These are phyloP conservation scores for Bryopsis sp. DNA, from an alignment of 139 green algal species.

Conservation along the genomic window DNA sequence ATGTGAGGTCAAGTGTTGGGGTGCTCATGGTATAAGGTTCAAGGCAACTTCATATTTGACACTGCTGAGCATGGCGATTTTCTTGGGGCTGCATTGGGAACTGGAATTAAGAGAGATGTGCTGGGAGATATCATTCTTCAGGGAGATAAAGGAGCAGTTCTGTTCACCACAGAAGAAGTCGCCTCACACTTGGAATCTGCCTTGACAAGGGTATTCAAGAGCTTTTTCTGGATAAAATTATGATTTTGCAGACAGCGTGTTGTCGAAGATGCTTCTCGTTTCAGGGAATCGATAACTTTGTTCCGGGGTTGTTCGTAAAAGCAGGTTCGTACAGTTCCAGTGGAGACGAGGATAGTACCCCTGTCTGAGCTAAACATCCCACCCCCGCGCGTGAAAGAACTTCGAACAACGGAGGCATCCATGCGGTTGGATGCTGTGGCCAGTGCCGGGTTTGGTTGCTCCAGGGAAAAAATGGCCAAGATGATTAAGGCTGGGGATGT, in stretches of 20 bases:
- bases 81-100: background rate
- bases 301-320: background rate
- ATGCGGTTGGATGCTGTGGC: slow-evolving; percentile 69
- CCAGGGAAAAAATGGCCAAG: slow-evolving; percentile 60
- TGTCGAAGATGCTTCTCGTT: too few species aligned
- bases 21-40: too few species aligned
- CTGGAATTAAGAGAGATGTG: background rate
- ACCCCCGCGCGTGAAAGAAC: slow-evolving; percentile 32
- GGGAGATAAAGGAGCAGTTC: background rate
- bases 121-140: slow-evolving; percentile 1
- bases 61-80: background rate
- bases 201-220: too few species aligned
- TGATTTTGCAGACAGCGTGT: too few species aligned
- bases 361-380: slow-evolving; percentile 41
- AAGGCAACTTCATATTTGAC: background rate
- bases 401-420: slow-evolving; percentile 56
- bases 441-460: slow-evolving; percentile 62
- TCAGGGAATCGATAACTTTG: too few species aligned
- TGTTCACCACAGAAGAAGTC: background rate
- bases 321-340: slow-evolving; percentile 55
- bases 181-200: background rate
- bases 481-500: slow-evolving; percentile 58
- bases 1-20: background rate
- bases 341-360: slow-evolving; percentile 27
- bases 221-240: too few species aligned